Evolutionary conservation across 768 basidiomycete species (phyloP), one percentile per base, ranked within the genome.

Genomic region (Tulasnella sp.): DNA sequence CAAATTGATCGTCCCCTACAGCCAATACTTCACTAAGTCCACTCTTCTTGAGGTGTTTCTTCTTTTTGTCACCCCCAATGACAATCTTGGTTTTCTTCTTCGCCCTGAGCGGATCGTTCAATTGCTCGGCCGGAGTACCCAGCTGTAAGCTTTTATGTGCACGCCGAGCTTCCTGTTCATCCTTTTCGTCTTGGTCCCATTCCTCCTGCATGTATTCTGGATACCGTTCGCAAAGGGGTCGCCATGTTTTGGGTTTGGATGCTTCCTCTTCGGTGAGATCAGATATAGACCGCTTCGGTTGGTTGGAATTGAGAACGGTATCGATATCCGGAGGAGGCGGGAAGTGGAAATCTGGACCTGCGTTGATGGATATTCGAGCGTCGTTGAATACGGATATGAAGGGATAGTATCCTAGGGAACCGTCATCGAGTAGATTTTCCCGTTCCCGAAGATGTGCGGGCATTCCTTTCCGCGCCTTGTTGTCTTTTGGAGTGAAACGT

Each of bases 321-420:
- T 89, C 87, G 57, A 91, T 75, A 57, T 91, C 81, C 6, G 71
- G 65, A 1, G 86, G 86, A 2, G 90, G 91, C 1, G 84, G 76
- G 58, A 73, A 85, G 6, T 76, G 74, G 59, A 92, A 98, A 54
- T 81, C 64, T 0, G 95, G 95, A 0, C 95, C 95, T 15, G 91
- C 78, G 61, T 99, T 96, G 52, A 93, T 71, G 41, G 65, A 73
- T 10, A 91, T 83, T 53, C 78, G 76, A 0, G 88, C 93, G 54
- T 83, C 81, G 60, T 91, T 92, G 70, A 89, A 99, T 32, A 93
- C 70, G 3, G 89, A 93, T 57, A 95, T 77, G 68, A 96, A 81
- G 0, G 93, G 90, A 63, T 90, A 98, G 66, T 99, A 99, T 1
- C 95, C 95, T 5, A 95, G 68, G 16, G 83, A 80, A 16, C 93